Evolutionary conservation across 2,329 filamentous ascomycete genomes (phyloP), one percentile per base, ranked within the genome.

Genomic region (Cucurbitaria berberidis): DNA sequence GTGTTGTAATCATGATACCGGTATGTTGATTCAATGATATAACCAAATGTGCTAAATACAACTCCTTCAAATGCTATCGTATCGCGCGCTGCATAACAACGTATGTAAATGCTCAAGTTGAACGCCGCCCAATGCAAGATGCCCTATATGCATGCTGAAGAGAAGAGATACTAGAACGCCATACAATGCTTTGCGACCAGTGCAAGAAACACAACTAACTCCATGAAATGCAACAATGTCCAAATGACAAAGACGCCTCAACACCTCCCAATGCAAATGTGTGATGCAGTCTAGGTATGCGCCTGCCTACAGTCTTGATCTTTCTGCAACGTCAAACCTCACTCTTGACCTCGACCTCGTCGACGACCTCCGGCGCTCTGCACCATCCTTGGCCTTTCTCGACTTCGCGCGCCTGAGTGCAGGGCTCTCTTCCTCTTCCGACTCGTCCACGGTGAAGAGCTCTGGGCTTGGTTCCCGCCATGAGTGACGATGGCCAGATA

Each of bases 401-500:
- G 59, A 60, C 57, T 68, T 72, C 44, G 62, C 44, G 15, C 68
- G 64, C 43, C 67, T 59, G 16, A 69, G 53, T 27, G 59, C 48
- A 24, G 62, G 57, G 19, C 48, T 50, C 41, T 73, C 71, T 13
- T 72, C 72, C 56, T 76, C 74, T 29, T 72, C 73, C 7, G 75
- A 75, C 53, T 78, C 76, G 39, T 73, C 69, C 24, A 78, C 74
- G 18, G 75, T 77, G 62, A 76, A 78, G 0, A 78, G 64, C 44
- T 76, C 75, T 1, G 70, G 70, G 51, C 73, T 75, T 13, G 76
- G 76, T 47, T 76, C 76, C 18, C 74, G 63, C 72, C 75, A 78
- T 42, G 75, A 76, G 55, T 77, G 75, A 18, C 72, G 69, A 44
- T 74, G 70, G 15, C 75, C 74, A 22, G 71, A 75, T 7, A 75